Evolutionary conservation across 768 basidiomycete species (phyloP), one percentile per base, ranked within the genome.

Genomic region (Suillus tomentosus): DNA sequence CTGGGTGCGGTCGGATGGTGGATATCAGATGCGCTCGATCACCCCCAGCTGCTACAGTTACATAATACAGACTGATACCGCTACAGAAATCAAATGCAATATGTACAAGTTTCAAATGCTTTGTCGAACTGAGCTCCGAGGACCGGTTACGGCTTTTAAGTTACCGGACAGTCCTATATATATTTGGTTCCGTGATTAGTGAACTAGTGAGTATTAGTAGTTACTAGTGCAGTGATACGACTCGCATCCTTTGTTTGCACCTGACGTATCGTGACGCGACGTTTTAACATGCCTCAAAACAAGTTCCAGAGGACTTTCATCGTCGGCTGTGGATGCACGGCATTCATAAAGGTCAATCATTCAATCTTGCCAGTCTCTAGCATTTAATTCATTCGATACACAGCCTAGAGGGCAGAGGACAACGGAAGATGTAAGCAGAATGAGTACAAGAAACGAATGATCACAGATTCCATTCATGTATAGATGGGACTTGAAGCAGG

Each of bases 401-500:
- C 73, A 91, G 91, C 92, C 89, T 15, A 84, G 86, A 69, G 87
- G 83, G 17, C 77, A 76, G 60, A 83, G 90, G 72, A 80, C 83
- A 6, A 90, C 90, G 0, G 89, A 92, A 65, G 90, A 94, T 68
- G 90, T 89, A 75, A 66, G 85, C 62, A 3, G 22, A 42, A 45
- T 13, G 37, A 60, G 15, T 63, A 47, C 24, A 45, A 37, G 58
- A 54, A 53, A 45, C 31, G 5, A 19, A 17, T 62, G 22, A 45
- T 61, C 42, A 34, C 24, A 24, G 14, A 34, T 15, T 5, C 27
- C n/a, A 59, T 3, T 45, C 70, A 27, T 31, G 34, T 62, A 24
- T 60, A 92, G 89, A 93, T 95, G 89, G 92, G 92, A 6, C 79
- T 94, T 50, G 94, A 95, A 74, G 94, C 94, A 1, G 85, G 90